Evolutionary conservation across 352 stramenopile genomes (phyloP).

Genomic region (Phytopythium delawarense): DNA sequence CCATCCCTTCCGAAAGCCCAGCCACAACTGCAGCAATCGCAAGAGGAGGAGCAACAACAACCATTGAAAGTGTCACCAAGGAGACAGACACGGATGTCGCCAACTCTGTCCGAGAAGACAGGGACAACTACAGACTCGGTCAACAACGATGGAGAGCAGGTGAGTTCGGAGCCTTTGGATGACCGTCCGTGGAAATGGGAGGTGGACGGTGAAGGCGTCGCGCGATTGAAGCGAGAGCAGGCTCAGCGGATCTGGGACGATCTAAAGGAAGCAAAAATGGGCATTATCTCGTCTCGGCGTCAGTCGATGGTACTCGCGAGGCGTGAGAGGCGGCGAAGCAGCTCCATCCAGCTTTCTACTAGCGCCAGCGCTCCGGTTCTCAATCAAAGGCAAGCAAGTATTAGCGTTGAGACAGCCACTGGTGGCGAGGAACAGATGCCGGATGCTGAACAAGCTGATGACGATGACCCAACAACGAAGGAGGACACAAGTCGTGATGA

Average conservation of each 20-base stretch:
- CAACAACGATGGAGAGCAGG: neutral
- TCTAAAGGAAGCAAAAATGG: slow-evolving; percentile 49
- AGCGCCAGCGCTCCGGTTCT: slow-evolving; percentile 28
- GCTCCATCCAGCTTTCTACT: slow-evolving; percentile 1
- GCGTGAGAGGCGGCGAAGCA: slow-evolving; percentile 18
- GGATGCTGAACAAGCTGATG: neutral
- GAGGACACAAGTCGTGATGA: neutral
- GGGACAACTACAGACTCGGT: neutral
- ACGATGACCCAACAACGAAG: neutral
- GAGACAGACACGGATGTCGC: neutral
- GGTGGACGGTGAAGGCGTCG: slow-evolving; percentile 34
- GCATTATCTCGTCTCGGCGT: slow-evolving; percentile 16
- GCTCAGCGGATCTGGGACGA: slow-evolving; percentile 53
- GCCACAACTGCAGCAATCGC: neutral
- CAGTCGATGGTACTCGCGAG: slow-evolving; percentile 18
- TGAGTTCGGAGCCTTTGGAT: neutral
- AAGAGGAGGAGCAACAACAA: neutral
- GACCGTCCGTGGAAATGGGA: slow-evolving; percentile 37
- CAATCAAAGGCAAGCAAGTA: neutral
- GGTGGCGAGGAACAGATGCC: neutral
- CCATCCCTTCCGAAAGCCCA: slow-evolving; percentile 7
- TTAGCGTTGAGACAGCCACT: neutral
- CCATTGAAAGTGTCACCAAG: neutral
- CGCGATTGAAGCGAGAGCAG: slow-evolving; percentile 38
- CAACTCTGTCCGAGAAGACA: neutral